A percentile compares a stretch with the other conserved stretches of the same genome.
phyloP scores from a whole-genome alignment of 1,284 basidiomycete species.

The Ustilago xerochloae region DNA sequence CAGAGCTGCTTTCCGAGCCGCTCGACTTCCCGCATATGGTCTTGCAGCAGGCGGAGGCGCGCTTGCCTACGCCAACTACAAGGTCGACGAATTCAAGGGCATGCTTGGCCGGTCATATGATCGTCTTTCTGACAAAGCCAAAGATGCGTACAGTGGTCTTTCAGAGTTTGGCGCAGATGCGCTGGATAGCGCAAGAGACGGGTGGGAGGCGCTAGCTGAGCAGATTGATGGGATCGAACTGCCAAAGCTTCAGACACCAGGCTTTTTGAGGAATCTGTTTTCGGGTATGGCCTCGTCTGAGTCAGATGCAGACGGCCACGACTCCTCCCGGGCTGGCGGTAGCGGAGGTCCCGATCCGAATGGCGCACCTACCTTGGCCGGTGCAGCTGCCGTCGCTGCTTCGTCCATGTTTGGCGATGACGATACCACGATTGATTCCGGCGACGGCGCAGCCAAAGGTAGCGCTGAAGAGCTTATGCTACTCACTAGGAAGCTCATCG shows the following conservation, averaged over 20 bases:
- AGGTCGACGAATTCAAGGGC: constrained; percentile 61
- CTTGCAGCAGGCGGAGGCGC: constrained; percentile 60
- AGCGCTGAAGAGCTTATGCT: constrained; percentile 77
- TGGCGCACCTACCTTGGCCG: constrained; percentile 24
- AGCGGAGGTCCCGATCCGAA: constrained; percentile 29
- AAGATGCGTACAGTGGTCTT: constrained; percentile 48
- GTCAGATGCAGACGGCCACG: constrained; percentile 6
- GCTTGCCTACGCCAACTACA: constrained; percentile 65
- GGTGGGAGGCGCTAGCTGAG: constrained; percentile 42
- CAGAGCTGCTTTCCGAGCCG: constrained; percentile 54
- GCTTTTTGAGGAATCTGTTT: constrained; percentile 41
- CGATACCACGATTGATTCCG: constrained; percentile 2
- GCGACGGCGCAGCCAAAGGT: constrained; percentile 5
- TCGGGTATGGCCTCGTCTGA: constrained; percentile 9
- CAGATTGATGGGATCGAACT: constrained; percentile 41
- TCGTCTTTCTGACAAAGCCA: constrained; percentile 35
- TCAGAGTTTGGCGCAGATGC: constrained; percentile 49
- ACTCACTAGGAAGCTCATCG: constrained; percentile 93
- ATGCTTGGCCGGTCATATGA: constrained; percentile 41
- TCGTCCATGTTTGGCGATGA: constrained; percentile 44
- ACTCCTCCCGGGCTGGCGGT: constrained; percentile 5
- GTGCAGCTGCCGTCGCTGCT: constrained; percentile 51
- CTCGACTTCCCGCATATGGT: constrained; percentile 60
- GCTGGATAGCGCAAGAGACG: constrained; percentile 42
- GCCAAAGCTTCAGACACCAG: constrained; percentile 46